These are phyloP conservation scores for Populus deltoides DNA, from an alignment of 345 rosid species.

Conservation along the genomic window DNA sequence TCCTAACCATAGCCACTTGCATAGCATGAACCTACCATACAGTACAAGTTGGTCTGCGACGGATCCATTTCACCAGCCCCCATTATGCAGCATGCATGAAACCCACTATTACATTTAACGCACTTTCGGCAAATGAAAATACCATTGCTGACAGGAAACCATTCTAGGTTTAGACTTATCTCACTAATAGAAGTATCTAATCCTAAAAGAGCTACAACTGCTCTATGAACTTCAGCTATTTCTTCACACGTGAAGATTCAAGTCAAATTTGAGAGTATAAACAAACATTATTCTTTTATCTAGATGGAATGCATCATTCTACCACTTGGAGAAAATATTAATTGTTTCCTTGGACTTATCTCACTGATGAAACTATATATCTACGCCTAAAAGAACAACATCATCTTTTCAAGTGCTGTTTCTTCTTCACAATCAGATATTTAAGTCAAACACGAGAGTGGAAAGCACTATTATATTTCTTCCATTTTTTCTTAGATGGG, in stretches of 20 bases:
- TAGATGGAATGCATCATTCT: constrained; percentile 28
- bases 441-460: too few relatives aligned
- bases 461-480: neutral
- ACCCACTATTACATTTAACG: constrained; percentile 16
- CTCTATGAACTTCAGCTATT: constrained; percentile 6
- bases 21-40: neutral
- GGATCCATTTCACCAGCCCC: constrained; percentile 27
- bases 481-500: constrained; percentile 17
- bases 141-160: neutral
- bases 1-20: neutral
- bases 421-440: too few relatives aligned
- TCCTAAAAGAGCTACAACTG: neutral
- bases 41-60: constrained; percentile 2
- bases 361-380: too few relatives aligned
- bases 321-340: constrained; percentile 17
- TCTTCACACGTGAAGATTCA: constrained; percentile 23
- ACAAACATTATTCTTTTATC: constrained; percentile 5
- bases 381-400: too few relatives aligned
- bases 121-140: neutral
- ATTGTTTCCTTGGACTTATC: too few relatives aligned
- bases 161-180: constrained; percentile 2
- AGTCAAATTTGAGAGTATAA: constrained; percentile 36
- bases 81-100: constrained; percentile 21
- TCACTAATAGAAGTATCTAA: neutral
- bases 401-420: too few relatives aligned